Base-by-base conservation (phyloP, 2,329 filamentous ascomycete species). In the Calonectria henricotiae region DNA sequence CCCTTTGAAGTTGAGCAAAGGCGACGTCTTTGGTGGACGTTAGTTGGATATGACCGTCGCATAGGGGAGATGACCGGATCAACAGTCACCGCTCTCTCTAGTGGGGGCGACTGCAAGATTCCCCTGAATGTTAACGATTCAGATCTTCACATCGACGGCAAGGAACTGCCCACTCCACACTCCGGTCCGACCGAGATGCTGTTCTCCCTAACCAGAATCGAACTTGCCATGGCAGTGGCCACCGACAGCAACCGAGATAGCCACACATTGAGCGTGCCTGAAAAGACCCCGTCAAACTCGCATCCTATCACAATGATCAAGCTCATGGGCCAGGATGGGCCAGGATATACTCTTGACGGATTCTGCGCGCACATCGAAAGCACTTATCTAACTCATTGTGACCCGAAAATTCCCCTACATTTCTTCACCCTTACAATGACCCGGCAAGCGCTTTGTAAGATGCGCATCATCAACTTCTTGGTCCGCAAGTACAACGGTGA, bases 1-100 rank as follows among this genome's bases (percentile, higher is more conserved):
- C 87, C 84, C 37, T 93, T 90, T 65, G 91, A 94, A 75, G 87
- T 89, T 4, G 92, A 94, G 81, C 88, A 93, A 80, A 88, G 92
- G n/a, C 88, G 92, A 61, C 86, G 92, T 43, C 82, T 94, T 1
- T 94, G 92, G 92, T 94, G 92, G 92, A 89, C 90, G 37, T 84
- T 95, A 17, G 86, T 92, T 15, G 85, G 89, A 30, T 92, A 93
- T 73, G 93, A 95, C 79, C 86, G 88, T 70, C 90, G 92, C 25
- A 88, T 93, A 43, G 87, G 90, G 67, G 92, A 94, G 78, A 88
- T 94, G 80, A 87, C 89, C 4, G 88, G 89, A 60, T 89, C 87
- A 20, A 85, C 86, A 39, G 86, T 90, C 65, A 90, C 88, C 5
- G 88, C 87, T 0, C 82, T 90, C 30, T 88, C 87, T 0, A 87